Evolutionary conservation across 1,284 basidiomycete genomes (phyloP), one percentile per base, ranked within the genome.

Genomic region (Pseudozyma tsukubaensis): DNA sequence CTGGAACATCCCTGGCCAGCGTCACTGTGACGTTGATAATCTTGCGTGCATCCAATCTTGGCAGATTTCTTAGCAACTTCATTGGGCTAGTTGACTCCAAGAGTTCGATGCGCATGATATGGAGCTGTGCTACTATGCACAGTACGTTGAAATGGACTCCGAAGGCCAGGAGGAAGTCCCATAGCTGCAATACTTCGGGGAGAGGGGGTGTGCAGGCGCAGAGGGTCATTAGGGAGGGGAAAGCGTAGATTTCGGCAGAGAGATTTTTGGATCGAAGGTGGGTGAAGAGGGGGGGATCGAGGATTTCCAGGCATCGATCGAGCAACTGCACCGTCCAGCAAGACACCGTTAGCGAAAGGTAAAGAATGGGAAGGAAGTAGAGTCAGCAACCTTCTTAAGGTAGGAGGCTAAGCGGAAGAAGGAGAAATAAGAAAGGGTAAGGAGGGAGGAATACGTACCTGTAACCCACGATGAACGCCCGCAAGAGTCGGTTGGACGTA

Each of bases 211-310:
- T 98, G 81, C 95, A 97, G 11, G 95, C 96, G 84, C 94, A 97
- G 32, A 98, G 86, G 0, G 96, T 99, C 68, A 99, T 88, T 24
- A 98, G 90, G 59, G 95, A 97, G 49, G 96, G 93, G 81, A 99
- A 98, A 1, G 95, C 96, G 85, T 98, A 98, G 37, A 99, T 90
- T 83, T 98, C 94, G 6, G 96, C 96, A n/a, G 91, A 92, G n/a
- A 99, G 89, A 72, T 95, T 95, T 84, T 95, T 96, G 40, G 91
- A 91, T 36, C 92, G 89, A 42, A 99, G 87, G 85, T 94, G 89
- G 13, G 88, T 87, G 82, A 89, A 96, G 16, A 99, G 88, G 45
- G 94, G 92, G 0, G 90, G 89, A 83, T 99, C 96, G 12, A 97
- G 91, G 48, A 94, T 91, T 81, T 93, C 91, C 21, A 99, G 87